Percentiles rank a stretch among this genome's conserved stretches.
phyloP scores from a whole-genome alignment of 2,329 filamentous ascomycete genomes.

The Aschersonia sp. region DNA sequence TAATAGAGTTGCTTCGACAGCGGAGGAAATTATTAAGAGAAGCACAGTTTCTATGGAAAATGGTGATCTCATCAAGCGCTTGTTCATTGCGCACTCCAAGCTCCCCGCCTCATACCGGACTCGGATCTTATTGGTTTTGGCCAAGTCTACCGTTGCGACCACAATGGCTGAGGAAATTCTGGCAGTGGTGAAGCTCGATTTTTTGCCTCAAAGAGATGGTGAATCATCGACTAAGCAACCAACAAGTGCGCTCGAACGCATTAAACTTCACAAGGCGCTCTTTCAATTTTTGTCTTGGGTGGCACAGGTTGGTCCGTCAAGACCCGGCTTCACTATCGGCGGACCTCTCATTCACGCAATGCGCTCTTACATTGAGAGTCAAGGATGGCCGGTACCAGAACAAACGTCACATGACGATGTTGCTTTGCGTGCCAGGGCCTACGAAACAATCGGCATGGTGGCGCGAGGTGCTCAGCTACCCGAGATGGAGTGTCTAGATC shows the following conservation, averaged over 20 bases:
- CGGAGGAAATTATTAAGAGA: slow-evolving; percentile 78
- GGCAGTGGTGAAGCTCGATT: slow-evolving; percentile 55
- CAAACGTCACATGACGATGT: slow-evolving; percentile 45
- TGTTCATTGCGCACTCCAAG: slow-evolving; percentile 65
- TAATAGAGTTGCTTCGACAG: slow-evolving; percentile 67
- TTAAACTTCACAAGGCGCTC: slow-evolving; percentile 67
- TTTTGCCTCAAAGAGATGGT: slow-evolving; percentile 17
- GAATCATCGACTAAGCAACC: slow-evolving; percentile 10
- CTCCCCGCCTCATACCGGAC: slow-evolving; percentile 60
- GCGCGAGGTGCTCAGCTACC: slow-evolving; percentile 49
- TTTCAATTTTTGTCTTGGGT: slow-evolving; percentile 84
- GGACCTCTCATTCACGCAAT: slow-evolving; percentile 54
- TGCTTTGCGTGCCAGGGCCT: slow-evolving; percentile 63
- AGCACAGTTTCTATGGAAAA: slow-evolving; percentile 64
- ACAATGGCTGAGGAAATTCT: slow-evolving; percentile 54
- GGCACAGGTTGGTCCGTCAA: slow-evolving; percentile 52
- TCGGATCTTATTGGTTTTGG: slow-evolving; percentile 60
- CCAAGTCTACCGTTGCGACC: slow-evolving; percentile 63
- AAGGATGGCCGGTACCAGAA: slow-evolving; percentile 67
- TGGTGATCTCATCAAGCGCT: slow-evolving; percentile 39
- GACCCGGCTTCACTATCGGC: slow-evolving; percentile 50
- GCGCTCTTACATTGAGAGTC: slow-evolving; percentile 57
- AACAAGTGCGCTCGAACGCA: slow-evolving; percentile 53
- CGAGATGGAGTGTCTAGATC: slow-evolving; percentile 34
- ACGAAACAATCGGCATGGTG: slow-evolving; percentile 80